Conservation (phyloP, 2,329 filamentous ascomycete species). For the Alternaria sp. region DNA sequence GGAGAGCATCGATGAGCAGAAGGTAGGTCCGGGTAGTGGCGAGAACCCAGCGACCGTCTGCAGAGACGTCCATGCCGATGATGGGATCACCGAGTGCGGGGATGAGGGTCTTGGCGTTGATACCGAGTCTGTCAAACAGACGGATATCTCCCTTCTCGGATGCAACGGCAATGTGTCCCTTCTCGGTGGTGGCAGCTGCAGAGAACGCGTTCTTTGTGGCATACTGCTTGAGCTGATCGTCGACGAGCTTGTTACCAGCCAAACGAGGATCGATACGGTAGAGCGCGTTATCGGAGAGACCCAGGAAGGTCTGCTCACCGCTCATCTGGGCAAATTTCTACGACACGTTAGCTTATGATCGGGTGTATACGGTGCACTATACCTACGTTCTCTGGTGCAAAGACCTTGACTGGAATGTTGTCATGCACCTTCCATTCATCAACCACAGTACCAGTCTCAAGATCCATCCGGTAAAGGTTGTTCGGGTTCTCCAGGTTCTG, state of each 20-base stretch:
- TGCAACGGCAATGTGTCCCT: slow-evolving; percentile 95
- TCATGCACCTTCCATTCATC: slow-evolving; percentile 99
- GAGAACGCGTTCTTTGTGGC: slow-evolving; percentile 97
- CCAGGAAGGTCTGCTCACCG: slow-evolving; percentile 91
- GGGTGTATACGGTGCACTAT: background rate
- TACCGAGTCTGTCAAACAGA: slow-evolving; percentile 93
- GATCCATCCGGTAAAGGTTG: slow-evolving; percentile 94
- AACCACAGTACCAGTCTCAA: slow-evolving; percentile 96
- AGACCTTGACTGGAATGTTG: slow-evolving; percentile 89
- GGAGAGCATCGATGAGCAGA: slow-evolving; percentile 87
- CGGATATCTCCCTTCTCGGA: slow-evolving; percentile 98
- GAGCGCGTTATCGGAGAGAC: slow-evolving; percentile 89
- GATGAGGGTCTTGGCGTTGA: slow-evolving; percentile 97
- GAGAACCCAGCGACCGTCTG: slow-evolving; percentile 93
- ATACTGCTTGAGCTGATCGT: slow-evolving; percentile 93
- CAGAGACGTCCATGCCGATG: slow-evolving; percentile 91
- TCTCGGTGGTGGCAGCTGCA: slow-evolving; percentile 89
- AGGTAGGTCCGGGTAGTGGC: slow-evolving; percentile 95
- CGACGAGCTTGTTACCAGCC: slow-evolving; percentile 89
- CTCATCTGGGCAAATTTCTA: slow-evolving; percentile 98
- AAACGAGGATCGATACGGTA: slow-evolving; percentile 94
- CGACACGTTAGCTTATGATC: slow-evolving; percentile 34
- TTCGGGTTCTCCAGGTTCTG: slow-evolving; percentile 85
- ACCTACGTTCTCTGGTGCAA: slow-evolving; percentile 83
- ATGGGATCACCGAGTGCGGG: slow-evolving; percentile 95